Evolutionary conservation across 2,329 filamentous ascomycete genomes (phyloP), one percentile per base, ranked within the genome.

Genomic region (Ascosphaera acerosa): DNA sequence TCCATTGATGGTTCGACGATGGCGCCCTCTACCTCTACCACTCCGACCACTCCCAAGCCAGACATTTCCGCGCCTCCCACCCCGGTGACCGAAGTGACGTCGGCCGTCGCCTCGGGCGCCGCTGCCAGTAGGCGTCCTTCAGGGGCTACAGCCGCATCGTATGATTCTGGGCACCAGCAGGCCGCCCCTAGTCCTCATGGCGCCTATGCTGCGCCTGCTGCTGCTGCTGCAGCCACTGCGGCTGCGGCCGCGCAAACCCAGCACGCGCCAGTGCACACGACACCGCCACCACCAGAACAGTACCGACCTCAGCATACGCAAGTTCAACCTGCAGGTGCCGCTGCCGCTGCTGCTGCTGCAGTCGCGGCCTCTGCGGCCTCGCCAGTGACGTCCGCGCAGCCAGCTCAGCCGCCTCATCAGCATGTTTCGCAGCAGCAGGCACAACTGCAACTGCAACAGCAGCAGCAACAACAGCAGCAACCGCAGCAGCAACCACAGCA

Each of bases 31-130:
- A 9, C 20, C 20, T 9, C 20, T 7, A 23, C 20, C 9, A 23
- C 20, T 12, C 7, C 20, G 9, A 23, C 12, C 20, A 41, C 46
- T 44, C 52, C 57, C 16, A 60, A 60, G 33, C 50, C 55, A 26
- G 47, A 57, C 26, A 12, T 14, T 18, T 30, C 25, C 10, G 49
- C 53, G 16, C 53, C 54, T 32, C 54, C 61, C 37, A 54, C 56
- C n/a, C n/a, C n/a, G n/a, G n/a, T n/a, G n/a, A n/a, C n/a, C n/a
- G n/a, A n/a, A 26, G 58, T 64, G 30, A 59, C 61, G 10, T 55
- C 56, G 7, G 53, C 57, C 33, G 23, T 37, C 19, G 58, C 60
- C 10, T 53, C 57, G 7, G 49, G 54, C 0, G 59, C 59, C 1
- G 61, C 57, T 2, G 54, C 57, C 20, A 50, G 51, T 23, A 23